Conservation (phyloP, 345 rosid genomes). For the Boechera stricta region DNA sequence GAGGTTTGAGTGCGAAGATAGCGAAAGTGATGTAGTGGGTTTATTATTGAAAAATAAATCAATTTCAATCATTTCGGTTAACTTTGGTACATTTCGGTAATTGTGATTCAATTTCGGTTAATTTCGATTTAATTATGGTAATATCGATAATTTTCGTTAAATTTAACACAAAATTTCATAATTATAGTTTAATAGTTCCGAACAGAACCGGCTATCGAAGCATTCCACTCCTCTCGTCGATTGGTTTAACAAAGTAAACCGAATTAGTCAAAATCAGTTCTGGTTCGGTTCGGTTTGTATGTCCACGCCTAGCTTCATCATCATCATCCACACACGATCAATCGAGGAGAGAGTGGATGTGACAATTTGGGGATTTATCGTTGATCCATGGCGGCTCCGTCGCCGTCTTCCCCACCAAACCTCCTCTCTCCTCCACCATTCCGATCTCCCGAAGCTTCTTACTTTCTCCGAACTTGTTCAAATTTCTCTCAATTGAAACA, state of each 20-base stretch:
- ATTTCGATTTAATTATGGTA: too few relatives aligned
- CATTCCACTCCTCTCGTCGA: background rate
- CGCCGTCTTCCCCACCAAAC: slow-evolving; percentile 31
- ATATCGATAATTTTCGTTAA: background rate
- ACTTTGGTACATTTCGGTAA: background rate
- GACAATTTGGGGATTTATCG: slow-evolving; percentile 13
- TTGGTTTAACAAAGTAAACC: background rate
- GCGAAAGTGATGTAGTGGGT: background rate
- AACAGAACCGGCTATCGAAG: background rate
- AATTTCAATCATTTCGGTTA: background rate
- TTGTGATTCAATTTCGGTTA: background rate
- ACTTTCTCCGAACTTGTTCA: slow-evolving; percentile 52
- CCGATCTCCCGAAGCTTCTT: slow-evolving; percentile 50
- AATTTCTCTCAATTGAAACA: slow-evolving; percentile 64
- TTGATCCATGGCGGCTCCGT: slow-evolving; percentile 45
- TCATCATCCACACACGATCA: slow-evolving; percentile 43
- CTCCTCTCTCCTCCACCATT: slow-evolving; percentile 46
- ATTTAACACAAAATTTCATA: background rate
- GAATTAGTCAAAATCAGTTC: background rate
- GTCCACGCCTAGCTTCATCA: background rate
- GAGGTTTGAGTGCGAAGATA: background rate
- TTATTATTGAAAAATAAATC: background rate
- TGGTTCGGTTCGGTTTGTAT: background rate
- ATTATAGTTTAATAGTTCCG: background rate
- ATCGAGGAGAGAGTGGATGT: slow-evolving; percentile 5